These are phyloP conservation scores for Ambrosiella beaveri DNA, from an alignment of 2,329 filamentous ascomycete genomes.

Conservation along the genomic window DNA sequence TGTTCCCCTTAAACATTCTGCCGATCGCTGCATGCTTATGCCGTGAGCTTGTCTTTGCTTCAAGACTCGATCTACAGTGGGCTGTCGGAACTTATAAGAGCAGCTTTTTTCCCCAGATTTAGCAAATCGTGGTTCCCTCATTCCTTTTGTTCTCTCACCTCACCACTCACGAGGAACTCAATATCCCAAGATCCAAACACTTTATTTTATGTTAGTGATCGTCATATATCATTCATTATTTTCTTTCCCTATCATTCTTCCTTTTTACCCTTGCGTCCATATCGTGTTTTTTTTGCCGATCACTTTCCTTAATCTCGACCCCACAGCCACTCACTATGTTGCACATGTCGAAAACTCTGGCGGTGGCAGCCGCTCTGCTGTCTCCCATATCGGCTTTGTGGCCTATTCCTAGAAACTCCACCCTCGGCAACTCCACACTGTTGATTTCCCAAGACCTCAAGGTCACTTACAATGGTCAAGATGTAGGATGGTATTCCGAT, in stretches of 20 bases:
- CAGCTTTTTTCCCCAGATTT: no score
- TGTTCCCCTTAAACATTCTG: no score
- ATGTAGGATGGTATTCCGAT: slow-evolving; percentile 31
- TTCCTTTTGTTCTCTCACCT: no score
- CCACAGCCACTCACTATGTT: slow-evolving; percentile 8
- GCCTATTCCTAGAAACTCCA: slow-evolving; percentile 35
- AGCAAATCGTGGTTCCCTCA: no score
- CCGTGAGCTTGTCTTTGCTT: no score
- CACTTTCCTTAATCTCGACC: neutral
- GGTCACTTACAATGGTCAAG: slow-evolving; percentile 41
- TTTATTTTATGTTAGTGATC: no score
- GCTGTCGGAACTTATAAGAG: no score
- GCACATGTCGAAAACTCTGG: slow-evolving; percentile 2
- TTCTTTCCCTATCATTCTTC: neutral
- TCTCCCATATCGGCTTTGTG: slow-evolving; percentile 29
- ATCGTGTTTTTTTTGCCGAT: neutral
- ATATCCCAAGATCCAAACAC: no score
- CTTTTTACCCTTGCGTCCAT: neutral
- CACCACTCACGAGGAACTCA: no score
- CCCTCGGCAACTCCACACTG: slow-evolving; percentile 33
- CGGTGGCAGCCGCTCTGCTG: slow-evolving; percentile 19
- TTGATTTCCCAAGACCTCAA: slow-evolving; percentile 34
- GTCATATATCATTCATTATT: neutral
- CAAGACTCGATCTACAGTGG: no score
- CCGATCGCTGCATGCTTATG: no score